phyloP scores from a whole-genome alignment of 345 rosid genomes.

The Eucalyptus guilfoylei region DNA sequence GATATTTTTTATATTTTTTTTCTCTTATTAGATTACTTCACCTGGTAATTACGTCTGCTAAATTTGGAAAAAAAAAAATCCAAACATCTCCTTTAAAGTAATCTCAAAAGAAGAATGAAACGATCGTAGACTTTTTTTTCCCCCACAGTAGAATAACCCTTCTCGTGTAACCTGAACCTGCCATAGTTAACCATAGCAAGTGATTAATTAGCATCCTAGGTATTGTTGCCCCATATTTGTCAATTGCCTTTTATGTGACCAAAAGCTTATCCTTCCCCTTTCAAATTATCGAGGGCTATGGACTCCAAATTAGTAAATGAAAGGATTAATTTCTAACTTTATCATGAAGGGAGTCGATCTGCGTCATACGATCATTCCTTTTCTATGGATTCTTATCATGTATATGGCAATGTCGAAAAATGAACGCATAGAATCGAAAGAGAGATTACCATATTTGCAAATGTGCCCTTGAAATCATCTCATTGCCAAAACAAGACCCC shows the following conservation, averaged over 20 bases:
- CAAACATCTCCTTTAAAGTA: not conserved
- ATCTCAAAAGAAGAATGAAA: not conserved
- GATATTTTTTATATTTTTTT: not conserved
- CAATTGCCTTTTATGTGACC: not conserved
- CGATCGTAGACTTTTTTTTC: fast-evolving
- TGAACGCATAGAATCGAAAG: fast-evolving
- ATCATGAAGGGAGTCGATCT: fast-evolving
- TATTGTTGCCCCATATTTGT: not conserved
- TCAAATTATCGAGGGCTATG: not conserved
- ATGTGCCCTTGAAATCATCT: not conserved
- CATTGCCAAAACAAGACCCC: not conserved
- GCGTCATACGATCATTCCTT: too few relatives aligned
- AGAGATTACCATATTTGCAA: not conserved
- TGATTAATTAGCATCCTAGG: not conserved
- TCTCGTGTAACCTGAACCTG: not conserved
- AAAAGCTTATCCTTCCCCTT: not conserved
- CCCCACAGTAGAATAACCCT: not conserved
- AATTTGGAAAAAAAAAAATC: not conserved
- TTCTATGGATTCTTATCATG: not conserved
- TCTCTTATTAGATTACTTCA: not conserved
- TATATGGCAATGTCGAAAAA: not conserved
- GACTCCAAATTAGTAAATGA: not conserved
- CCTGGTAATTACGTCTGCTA: not conserved
- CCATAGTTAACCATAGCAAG: not conserved
- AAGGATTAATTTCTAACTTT: not conserved